Conservation (phyloP, 768 basidiomycete genomes). For the Boletellus emodensis region DNA sequence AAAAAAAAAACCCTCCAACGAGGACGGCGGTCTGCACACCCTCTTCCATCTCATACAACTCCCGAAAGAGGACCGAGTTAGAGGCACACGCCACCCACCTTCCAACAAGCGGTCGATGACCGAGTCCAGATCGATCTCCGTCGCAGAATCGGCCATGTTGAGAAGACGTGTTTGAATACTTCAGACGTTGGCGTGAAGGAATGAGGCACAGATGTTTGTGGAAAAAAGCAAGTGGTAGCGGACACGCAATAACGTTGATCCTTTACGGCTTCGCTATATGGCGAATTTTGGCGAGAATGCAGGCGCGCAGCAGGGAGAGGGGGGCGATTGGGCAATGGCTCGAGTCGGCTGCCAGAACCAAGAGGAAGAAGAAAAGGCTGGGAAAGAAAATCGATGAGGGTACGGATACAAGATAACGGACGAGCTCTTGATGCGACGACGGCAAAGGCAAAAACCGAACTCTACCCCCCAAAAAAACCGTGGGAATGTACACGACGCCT, state of each 20-base stretch:
- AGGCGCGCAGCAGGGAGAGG: conserved; percentile 1
- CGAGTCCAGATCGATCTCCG: conserved; percentile 98
- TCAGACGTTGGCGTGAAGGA: conserved; percentile 16
- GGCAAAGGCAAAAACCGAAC: conserved; percentile 33
- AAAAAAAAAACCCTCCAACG: background rate
- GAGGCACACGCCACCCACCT: conserved; percentile 59
- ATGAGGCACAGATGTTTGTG: conserved; percentile 15
- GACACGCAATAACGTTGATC: conserved; percentile 17
- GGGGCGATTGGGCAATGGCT: conserved; percentile 8
- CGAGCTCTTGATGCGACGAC: conserved; percentile 28
- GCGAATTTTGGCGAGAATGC: conserved; percentile 16
- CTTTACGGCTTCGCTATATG: conserved; percentile 18
- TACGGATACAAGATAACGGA: conserved; percentile 34
- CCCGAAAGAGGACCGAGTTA: conserved; percentile 21
- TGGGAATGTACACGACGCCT: conserved; percentile 16
- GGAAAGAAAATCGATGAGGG: conserved; percentile 31
- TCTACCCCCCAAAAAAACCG: conserved; percentile 24
- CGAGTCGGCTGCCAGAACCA: conserved; percentile 24
- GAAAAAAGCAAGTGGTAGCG: conserved; percentile 24
- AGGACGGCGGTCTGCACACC: conserved; percentile 1
- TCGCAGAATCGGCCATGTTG: conserved; percentile 72
- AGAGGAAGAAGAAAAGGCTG: conserved; percentile 7
- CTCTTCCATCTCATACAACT: conserved; percentile 1
- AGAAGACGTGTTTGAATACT: conserved; percentile 10
- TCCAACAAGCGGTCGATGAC: conserved; percentile 98